Evolutionary conservation across 345 rosid species (phyloP).

Genomic region (Bruguiera sexangula): DNA sequence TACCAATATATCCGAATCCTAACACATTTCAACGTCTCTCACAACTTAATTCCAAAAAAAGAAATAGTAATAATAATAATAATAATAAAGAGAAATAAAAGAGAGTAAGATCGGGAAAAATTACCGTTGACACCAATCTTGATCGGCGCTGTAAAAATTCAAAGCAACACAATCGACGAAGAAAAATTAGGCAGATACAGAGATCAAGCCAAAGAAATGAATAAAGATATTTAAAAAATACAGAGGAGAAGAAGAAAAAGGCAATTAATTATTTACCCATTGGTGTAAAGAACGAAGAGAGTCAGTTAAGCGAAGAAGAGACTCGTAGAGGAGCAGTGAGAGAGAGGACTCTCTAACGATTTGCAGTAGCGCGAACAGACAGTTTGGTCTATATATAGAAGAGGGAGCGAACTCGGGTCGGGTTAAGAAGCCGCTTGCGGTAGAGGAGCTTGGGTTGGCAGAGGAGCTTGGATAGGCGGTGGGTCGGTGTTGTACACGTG

Average conservation of each 20-base stretch:
- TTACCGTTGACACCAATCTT: constrained; percentile 93
- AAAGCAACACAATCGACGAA: neutral
- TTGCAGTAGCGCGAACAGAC: neutral
- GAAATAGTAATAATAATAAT: too few species aligned
- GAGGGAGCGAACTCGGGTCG: neutral
- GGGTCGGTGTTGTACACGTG: too few species aligned
- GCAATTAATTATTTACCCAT: neutral
- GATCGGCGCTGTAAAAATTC: constrained; percentile 42
- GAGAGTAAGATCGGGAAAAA: neutral
- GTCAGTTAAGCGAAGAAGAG: too few species aligned
- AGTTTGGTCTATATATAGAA: neutral
- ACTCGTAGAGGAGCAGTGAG: neutral
- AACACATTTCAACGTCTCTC: neutral
- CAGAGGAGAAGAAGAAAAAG: neutral
- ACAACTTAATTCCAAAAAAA: neutral
- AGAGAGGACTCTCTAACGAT: neutral
- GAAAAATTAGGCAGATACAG: neutral
- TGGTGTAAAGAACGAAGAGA: too few species aligned
- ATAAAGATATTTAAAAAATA: neutral
- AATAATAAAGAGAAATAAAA: neutral
- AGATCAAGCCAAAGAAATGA: neutral
- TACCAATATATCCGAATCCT: constrained; percentile 94
- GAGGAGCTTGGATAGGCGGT: too few species aligned
- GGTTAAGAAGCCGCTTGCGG: neutral
- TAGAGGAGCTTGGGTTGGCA: neutral